Evolutionary conservation across 495 filamentous ascomycete genomes (phyloP), one percentile per base, ranked within the genome.

Genomic region (Aspergillus panamensis): DNA sequence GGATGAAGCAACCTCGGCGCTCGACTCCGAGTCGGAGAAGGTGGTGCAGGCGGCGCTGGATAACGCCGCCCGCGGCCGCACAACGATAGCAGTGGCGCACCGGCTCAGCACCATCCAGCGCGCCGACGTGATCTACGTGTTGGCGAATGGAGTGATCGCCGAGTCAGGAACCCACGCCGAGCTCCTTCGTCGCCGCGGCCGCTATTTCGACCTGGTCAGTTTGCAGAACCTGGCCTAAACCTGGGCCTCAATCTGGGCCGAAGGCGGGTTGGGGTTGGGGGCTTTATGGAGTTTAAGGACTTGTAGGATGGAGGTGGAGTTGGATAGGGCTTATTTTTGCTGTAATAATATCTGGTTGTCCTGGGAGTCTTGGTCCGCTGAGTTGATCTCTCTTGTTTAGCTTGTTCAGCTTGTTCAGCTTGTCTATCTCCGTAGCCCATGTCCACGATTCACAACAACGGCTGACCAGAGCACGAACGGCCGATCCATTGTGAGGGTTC

Each of bases 31-130:
- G 66, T 87, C 82, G 1, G 90, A 95, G 69, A 86, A 88, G 66
- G 80, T 91, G 1, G 89, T 95, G 8, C 90, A 95, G 68, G 86
- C 81, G 7, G 90, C 90, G 3, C 76, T 95, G n/a, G 89, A 91
- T 60, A 77, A 79, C 25, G 88, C 87, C 0, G 86, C 87, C 0
- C 78, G 81, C 58, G 89, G 88, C 19, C 76, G 89, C 25, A 92
- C 88, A 0, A 92, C 88, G 4, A 84, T 92, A 47, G 87, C 88
- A 0, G 88, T 92, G 2, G 88, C 89, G n/a, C 89, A 92, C 66
- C 80, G 88, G 17, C 68, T 92, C 14, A 87, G 83, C 55, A 90
- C 88, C 0, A 90, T 92, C 55, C 88, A 91, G 69, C 87, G 89
- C 44, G 90, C 90, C 3, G 89, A 92, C 64, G 67, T 88, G 50